Percentiles rank a stretch among this genome's conserved stretches.
Evolutionary conservation across 2,329 filamentous ascomycete genomes (phyloP).

Genomic region (Botrytis paeoniae): DNA sequence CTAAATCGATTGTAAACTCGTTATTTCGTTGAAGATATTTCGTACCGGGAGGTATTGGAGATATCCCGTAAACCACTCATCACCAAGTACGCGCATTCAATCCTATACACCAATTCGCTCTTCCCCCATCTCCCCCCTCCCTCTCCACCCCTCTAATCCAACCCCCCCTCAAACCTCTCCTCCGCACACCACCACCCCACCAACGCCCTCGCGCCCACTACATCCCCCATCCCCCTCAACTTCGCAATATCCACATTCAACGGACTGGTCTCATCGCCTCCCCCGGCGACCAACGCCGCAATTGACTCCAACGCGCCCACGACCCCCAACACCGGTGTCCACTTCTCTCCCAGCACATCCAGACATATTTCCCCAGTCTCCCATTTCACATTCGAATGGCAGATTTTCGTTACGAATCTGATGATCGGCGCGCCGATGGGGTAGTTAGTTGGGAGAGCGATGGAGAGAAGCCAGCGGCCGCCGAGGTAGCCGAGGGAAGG

Average conservation of each 20-base stretch:
- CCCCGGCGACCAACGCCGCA: constrained; percentile 64
- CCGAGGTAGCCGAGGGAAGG: constrained; percentile 49
- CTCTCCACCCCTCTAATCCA: not conserved
- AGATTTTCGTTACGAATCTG: constrained; percentile 76
- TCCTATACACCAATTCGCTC: not conserved
- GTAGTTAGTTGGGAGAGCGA: constrained; percentile 74
- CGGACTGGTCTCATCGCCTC: constrained; percentile 66
- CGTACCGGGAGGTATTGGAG: not conserved
- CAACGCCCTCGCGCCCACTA: constrained; percentile 63
- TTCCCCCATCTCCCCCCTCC: not conserved
- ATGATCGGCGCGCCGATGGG: constrained; percentile 76
- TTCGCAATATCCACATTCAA: constrained; percentile 77
- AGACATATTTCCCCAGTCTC: constrained; percentile 88
- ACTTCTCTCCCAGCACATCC: constrained; percentile 74
- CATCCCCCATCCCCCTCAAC: constrained; percentile 63
- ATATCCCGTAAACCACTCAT: no score
- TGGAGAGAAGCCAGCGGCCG: constrained; percentile 80
- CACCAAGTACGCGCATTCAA: not conserved
- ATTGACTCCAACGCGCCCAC: constrained; percentile 70
- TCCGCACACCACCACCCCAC: constrained; percentile 68
- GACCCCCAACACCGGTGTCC: constrained; percentile 84
- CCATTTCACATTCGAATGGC: constrained; percentile 77
- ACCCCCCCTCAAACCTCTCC: constrained; percentile 18
- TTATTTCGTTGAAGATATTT: not conserved
- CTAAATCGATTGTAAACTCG: not conserved